Evolutionary conservation across 192 early-diverging fungal genomes (phyloP), one percentile per base, ranked within the genome.

Genomic region (Coemansia sp.): DNA sequence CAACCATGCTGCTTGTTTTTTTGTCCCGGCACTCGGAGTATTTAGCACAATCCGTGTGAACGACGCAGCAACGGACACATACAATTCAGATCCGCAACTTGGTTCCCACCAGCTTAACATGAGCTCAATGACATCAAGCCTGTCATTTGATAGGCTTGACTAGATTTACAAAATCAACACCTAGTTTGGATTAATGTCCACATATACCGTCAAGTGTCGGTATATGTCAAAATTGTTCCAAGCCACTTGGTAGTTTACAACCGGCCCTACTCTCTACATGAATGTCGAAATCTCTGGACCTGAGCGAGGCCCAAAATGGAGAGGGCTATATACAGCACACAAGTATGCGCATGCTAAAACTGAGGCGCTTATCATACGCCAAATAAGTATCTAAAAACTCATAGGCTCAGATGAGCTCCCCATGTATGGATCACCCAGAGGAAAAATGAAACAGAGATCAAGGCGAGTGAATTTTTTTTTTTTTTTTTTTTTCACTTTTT

Each of bases 31-130:
- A 36, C 57, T 60, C 57, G 33, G 57, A 7, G 57, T 33, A 60
- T 60, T 60, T 36, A 5, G 57, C 33, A 60, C 57, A 60, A 60
- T 60, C 57, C 57, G 57, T 60, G 57, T 60, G 57, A 60, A 60
- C 29, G 33, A 16, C 13, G 57, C 15, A 49, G 47, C 15, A 49
- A 20, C 47, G 20, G 47, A 16, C 29, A 33, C 57, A 60, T 51
- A 7, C 12, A 60, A 18, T 18, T 60, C 16, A 33, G 57, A 33
- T 60, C 57, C 57, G 57, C 29, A 60, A 18, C 5, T 18, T 60
- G 33, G 31, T 60, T 60, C 57, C 57, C 57, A 60, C 33, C 57
- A 2, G 54, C 54, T 33, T n/a, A 13, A 4, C 49, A 3, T 51
- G 22, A 9, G 49, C 49, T 22, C 20, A 51, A 49, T 49, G 44